Evolutionary conservation across 352 stramenopile species (phyloP), one percentile per base, ranked within the genome.

Genomic region (Pythium dissimile): DNA sequence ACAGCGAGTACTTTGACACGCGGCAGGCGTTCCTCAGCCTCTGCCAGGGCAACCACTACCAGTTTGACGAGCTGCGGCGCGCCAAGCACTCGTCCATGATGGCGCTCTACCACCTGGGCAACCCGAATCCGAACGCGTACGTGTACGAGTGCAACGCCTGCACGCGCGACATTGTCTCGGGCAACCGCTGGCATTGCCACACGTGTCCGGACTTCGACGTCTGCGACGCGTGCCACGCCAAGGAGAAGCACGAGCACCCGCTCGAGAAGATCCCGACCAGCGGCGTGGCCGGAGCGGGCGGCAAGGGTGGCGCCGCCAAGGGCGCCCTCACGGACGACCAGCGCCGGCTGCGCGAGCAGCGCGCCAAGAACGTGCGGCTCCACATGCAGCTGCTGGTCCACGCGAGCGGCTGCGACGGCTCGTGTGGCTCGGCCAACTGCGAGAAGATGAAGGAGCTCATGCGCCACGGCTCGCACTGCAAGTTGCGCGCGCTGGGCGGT

Each of bases 1-100:
- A 95, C 54, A 92, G 80, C 64, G 86, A 97, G 72, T 93, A 96
- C 63, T 94, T 97, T 31, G 97, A 99, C 69, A 99, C 97, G 51
- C 89, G 97, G 32, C 96, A 99, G 71, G 92, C 94, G 1, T 99
- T 99, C 69, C 81, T 99, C 58, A 98, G 97, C 67, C 67, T 99
- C 15, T 99, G 97, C 63, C 85, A 91, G 27, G 80, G 84, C 21
- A 99, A 99, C 67, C 96, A 99, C 67, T 99, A 99, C 77, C 97
- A 99, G 73, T 99, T 99, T 62, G 97, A 99, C 71, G 87, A 98
- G 68, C 78, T 99, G 30, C 90, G 97, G 21, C 83, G 97, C 43
- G 97, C 96, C 1, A 99, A 99, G 71, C 97, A 99, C 75, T 98
- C 96, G 59, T 99, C 93, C 2, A 99, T 99, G 96, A 99, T 99